A percentile compares a stretch with the other conserved stretches of the same genome.
phyloP scores from a whole-genome alignment of 495 filamentous ascomycete genomes.

The Neurospora sublineolata region DNA sequence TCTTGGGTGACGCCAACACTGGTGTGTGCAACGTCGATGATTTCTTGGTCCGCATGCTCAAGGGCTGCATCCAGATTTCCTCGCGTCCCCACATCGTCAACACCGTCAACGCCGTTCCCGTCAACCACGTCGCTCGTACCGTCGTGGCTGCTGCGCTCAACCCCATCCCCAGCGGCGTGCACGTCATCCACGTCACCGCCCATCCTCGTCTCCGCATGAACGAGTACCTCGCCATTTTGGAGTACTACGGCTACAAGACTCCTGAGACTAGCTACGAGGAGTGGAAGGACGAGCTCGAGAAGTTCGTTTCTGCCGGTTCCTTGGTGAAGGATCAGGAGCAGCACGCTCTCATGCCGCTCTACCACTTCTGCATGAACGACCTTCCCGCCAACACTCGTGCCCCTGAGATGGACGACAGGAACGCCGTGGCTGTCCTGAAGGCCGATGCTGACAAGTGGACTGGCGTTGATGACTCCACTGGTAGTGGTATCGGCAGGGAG shows the following conservation, averaged over 20 bases:
- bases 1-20: slow-evolving; percentile 60
- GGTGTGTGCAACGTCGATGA: slow-evolving; percentile 81
- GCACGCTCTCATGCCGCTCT: slow-evolving; percentile 73
- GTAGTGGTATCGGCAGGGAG: slow-evolving; percentile 53
- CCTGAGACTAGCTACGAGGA: slow-evolving; percentile 53
- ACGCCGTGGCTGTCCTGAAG: slow-evolving; percentile 52
- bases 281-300: slow-evolving; percentile 45
- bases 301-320: slow-evolving; percentile 47
- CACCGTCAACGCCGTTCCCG: slow-evolving; percentile 84
- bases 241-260: slow-evolving; percentile 66
- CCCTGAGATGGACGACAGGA: slow-evolving; percentile 67
- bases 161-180: slow-evolving; percentile 47
- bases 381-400: slow-evolving; percentile 68
- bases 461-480: slow-evolving; percentile 49
- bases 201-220: slow-evolving; percentile 73
- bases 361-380: slow-evolving; percentile 71
- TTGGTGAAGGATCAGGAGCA: slow-evolving; percentile 46
- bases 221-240: slow-evolving; percentile 59
- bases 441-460: slow-evolving; percentile 49
- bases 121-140: slow-evolving; percentile 69
- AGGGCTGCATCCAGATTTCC: slow-evolving; percentile 75
- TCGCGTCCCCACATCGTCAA: slow-evolving; percentile 68
- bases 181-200: slow-evolving; percentile 49
- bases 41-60: slow-evolving; percentile 80
- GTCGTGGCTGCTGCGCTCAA: slow-evolving; percentile 63